Base-by-base conservation (phyloP, 2,329 filamentous ascomycete genomes). In the Metarhizium album region DNA sequence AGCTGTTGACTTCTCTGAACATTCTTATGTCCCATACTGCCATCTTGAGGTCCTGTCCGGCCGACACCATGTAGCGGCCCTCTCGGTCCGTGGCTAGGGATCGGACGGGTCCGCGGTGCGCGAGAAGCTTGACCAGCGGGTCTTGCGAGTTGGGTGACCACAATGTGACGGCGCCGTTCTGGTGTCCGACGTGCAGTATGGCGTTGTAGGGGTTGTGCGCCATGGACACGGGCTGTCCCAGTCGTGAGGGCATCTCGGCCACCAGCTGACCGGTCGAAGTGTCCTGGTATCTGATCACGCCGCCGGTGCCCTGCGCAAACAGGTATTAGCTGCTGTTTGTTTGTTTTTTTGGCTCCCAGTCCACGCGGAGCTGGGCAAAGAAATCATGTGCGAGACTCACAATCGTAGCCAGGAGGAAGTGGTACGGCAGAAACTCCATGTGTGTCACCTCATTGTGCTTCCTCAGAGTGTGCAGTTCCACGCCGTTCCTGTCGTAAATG, bases 381-480 rank as follows among this genome's bases (percentile, higher is more conserved):
- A 47, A 47, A 23, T 18, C 13, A 24, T n/a, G 16, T 16, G 18
- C 4, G 6, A 14, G 24, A 76, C 83, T 74, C 68, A 87, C 85
- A 61, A 91, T 79, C 18, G 90, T 95, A 18, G 87, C 87, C 46
- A 98, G 76, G 42, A 98, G 80, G 66, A 95, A 98, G 66, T 98
- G 93, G 64, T 96, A 97, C 1, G 91, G 91, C 14, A 97, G 73
- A 64, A 96, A 98, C 68, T 97, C 89, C 78, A 98, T 89, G 67
- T 94, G 85, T 13, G 87, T 86, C 14, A 94, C 87, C 66, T 98
- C 93, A 54, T 87, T 80, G 65, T 95, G 91, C 66, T 93, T 93
- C 67, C 83, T 84, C 62, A 98, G 71, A 64, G 87, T 90, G 67
- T 98, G 93, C 50, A 98, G 72, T 70, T 98, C 93, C 20, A 96